These are phyloP conservation scores for Phytophthora lateralis DNA, from an alignment of 352 stramenopile genomes.

Conservation along the genomic window DNA sequence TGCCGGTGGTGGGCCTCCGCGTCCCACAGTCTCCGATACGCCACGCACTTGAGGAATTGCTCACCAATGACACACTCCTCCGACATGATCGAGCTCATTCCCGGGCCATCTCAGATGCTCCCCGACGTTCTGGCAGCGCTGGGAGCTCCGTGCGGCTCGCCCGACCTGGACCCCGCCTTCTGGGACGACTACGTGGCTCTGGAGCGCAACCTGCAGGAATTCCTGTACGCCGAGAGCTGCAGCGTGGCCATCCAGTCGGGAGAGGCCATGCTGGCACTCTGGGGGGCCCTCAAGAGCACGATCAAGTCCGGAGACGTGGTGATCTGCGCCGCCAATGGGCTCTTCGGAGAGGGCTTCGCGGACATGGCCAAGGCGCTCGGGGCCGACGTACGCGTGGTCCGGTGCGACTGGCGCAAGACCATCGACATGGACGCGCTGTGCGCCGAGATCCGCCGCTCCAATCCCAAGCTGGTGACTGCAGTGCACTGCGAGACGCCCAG, in stretches of 20 bases:
- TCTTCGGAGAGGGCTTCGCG: slow-evolving; percentile 59
- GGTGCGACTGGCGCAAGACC: slow-evolving; percentile 46
- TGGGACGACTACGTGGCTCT: slow-evolving; percentile 60
- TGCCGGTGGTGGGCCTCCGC: neutral
- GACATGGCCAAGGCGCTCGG: slow-evolving; percentile 48
- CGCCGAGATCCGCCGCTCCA: slow-evolving; percentile 39
- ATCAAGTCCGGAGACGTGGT: slow-evolving; percentile 46
- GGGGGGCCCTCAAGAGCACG: slow-evolving; percentile 58
- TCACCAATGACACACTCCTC: slow-evolving; percentile 13
- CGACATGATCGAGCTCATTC: slow-evolving; percentile 41
- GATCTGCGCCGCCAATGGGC: slow-evolving; percentile 50
- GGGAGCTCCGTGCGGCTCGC: slow-evolving; percentile 41
- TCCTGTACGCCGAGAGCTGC: slow-evolving; percentile 42
- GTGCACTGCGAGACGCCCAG: slow-evolving; percentile 65
- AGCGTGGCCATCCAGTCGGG: slow-evolving; percentile 59
- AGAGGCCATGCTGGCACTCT: slow-evolving; percentile 61
- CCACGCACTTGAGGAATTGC: slow-evolving; percentile 4
- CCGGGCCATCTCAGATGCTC: slow-evolving; percentile 46
- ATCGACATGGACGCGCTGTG: slow-evolving; percentile 43
- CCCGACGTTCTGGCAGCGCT: slow-evolving; percentile 44
- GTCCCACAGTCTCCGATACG: slow-evolving; percentile 6
- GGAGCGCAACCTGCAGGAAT: slow-evolving; percentile 36
- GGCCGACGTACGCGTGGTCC: slow-evolving; percentile 46
- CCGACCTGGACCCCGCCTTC: slow-evolving; percentile 56
- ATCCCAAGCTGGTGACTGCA: slow-evolving; percentile 58